phyloP scores from a whole-genome alignment of 2,329 filamentous ascomycete genomes.

The Corinectria fuckeliana region DNA sequence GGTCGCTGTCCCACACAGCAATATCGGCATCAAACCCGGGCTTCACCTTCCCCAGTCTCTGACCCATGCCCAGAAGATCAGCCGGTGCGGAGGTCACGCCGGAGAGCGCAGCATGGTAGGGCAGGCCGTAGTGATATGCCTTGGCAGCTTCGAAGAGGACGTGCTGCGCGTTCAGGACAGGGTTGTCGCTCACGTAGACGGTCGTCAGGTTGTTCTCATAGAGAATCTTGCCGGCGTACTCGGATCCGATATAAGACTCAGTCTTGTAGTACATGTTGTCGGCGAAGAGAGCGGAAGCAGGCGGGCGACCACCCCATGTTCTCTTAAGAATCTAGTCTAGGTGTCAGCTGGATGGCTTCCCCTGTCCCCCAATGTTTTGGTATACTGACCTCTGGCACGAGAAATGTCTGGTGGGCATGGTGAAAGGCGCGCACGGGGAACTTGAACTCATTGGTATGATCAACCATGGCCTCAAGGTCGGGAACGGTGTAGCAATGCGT shows the following conservation, averaged over 20 bases:
- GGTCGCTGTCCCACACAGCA: slow-evolving; percentile 68
- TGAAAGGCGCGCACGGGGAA: slow-evolving; percentile 72
- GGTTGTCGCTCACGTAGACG: slow-evolving; percentile 75
- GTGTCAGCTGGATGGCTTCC: slow-evolving; percentile 3
- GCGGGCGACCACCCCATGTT: slow-evolving; percentile 59
- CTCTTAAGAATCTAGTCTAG: slow-evolving; percentile 57
- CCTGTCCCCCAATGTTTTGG: neutral
- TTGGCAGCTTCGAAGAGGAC: slow-evolving; percentile 71
- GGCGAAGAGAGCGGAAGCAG: slow-evolving; percentile 70
- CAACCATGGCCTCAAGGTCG: slow-evolving; percentile 72
- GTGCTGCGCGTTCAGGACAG: slow-evolving; percentile 72
- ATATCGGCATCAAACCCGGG: slow-evolving; percentile 67
- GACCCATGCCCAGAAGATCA: slow-evolving; percentile 61
- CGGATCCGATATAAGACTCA: slow-evolving; percentile 69
- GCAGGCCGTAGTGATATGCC: slow-evolving; percentile 64
- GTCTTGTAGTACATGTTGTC: slow-evolving; percentile 78
- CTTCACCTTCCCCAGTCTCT: slow-evolving; percentile 67
- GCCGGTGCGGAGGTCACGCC: slow-evolving; percentile 66
- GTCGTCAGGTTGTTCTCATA: slow-evolving; percentile 70
- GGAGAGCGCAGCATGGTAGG: slow-evolving; percentile 65
- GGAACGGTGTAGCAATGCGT: slow-evolving; percentile 75
- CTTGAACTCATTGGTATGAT: slow-evolving; percentile 75
- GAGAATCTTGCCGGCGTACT: slow-evolving; percentile 70
- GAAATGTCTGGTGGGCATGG: slow-evolving; percentile 71
- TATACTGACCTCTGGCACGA: slow-evolving; percentile 65